These are phyloP conservation scores for Ustilago hordei DNA, from an alignment of 1,284 basidiomycete species.

Conservation along the genomic window DNA sequence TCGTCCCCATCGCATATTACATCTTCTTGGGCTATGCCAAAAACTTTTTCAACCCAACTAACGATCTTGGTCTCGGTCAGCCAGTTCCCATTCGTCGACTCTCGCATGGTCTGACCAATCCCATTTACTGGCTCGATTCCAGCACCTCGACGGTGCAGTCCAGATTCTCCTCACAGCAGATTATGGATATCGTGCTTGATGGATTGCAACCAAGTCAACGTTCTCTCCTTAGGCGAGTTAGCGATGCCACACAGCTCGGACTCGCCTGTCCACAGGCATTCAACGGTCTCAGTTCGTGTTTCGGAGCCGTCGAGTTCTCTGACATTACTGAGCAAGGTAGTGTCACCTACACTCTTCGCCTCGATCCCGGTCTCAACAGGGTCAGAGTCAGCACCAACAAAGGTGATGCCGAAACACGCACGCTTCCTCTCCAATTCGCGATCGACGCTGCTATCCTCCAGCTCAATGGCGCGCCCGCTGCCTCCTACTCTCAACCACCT, in stretches of 20 bases:
- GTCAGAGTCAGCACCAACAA: constrained; percentile 77
- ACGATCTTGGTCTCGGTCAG: constrained; percentile 38
- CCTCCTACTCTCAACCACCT: constrained; percentile 14
- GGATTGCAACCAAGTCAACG: constrained; percentile 21
- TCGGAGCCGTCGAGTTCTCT: constrained; percentile 78
- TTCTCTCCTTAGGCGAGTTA: constrained; percentile 27
- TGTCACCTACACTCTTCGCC: constrained; percentile 79
- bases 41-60: constrained; percentile 41
- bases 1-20: constrained; percentile 78
- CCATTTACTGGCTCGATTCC: constrained; percentile 32
- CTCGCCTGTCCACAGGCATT: constrained; percentile 79
- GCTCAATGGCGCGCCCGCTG: constrained; percentile 70
- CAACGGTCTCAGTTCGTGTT: constrained; percentile 78
- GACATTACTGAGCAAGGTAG: constrained; percentile 27
- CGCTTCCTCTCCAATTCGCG: constrained; percentile 82
- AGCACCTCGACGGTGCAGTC: constrained; percentile 74
- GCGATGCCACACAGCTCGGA: constrained; percentile 69
- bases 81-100: constrained; percentile 26
- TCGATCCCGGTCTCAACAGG: constrained; percentile 76
- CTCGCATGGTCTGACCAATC: constrained; percentile 19
- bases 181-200: constrained; percentile 74
- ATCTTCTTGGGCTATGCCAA: constrained; percentile 75
- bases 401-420: constrained; percentile 78
- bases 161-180: constrained; percentile 72
- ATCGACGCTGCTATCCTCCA: constrained; percentile 79